Conservation (phyloP, 2,329 filamentous ascomycete species). For the Aspergillus ustus region DNA sequence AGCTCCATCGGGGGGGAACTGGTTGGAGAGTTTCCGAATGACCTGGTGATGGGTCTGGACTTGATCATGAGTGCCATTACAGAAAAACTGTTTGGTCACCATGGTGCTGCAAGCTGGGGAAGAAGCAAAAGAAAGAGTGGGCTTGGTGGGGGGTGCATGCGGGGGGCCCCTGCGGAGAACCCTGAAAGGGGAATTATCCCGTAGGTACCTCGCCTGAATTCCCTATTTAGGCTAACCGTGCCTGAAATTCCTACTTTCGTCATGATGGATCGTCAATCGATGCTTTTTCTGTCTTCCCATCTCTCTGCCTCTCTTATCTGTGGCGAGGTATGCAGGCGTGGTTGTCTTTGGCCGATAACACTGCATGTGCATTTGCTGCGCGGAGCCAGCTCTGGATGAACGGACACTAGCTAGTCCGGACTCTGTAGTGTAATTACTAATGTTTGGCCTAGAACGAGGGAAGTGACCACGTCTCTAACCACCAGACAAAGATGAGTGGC, state of each 20-base stretch:
- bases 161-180: not conserved
- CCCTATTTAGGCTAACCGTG: not conserved
- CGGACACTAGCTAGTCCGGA: not conserved
- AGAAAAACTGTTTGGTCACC: not conserved
- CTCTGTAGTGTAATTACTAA: not conserved
- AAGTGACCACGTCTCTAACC: not conserved
- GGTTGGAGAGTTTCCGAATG: constrained; percentile 1
- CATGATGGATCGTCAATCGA: not conserved
- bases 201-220: constrained; percentile 3
- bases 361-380: not conserved
- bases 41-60: constrained; percentile 10
- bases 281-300: not conserved
- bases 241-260: constrained; percentile 1
- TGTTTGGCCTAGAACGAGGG: not conserved
- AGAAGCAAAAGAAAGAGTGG: not conserved
- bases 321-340: not conserved
- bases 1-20: not conserved
- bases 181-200: constrained; percentile 5
- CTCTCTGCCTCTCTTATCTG: not conserved
- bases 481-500: not conserved
- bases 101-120: not conserved
- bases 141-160: not conserved
- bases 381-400: not conserved
- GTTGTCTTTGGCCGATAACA: not conserved
- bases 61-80: constrained; percentile 5